Percentiles rank a stretch among this genome's conserved stretches.
Evolutionary conservation across 2,329 filamentous ascomycete species (phyloP).

Genomic region (Epichloe coenophiala): DNA sequence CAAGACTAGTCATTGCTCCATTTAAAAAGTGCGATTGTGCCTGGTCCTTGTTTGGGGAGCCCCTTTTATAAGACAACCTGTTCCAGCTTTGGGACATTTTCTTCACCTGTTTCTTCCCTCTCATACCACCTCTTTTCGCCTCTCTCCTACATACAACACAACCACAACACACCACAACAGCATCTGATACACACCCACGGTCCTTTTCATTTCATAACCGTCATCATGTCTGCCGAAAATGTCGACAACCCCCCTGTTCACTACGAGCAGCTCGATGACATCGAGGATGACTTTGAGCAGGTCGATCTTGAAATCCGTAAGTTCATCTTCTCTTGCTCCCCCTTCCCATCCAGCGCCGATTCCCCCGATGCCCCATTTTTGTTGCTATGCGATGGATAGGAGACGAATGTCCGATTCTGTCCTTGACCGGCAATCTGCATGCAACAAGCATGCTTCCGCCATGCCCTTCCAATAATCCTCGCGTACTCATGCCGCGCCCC

Average conservation of each 20-base stretch:
- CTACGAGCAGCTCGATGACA: slow-evolving; percentile 64
- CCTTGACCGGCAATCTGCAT: background rate
- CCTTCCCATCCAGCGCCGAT: background rate
- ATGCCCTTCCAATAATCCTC: no score
- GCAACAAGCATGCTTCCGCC: background rate
- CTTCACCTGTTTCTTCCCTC: no score
- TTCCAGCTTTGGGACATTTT: no score
- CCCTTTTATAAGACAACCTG: no score
- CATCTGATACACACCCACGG: slow-evolving; percentile 5
- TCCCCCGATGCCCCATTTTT: no score
- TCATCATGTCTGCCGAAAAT: slow-evolving; percentile 22
- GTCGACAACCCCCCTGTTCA: slow-evolving; percentile 32
- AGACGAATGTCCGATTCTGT: no score
- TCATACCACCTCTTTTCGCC: no score
- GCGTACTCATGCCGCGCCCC: background rate
- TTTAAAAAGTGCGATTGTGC: no score
- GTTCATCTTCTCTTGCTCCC: slow-evolving; percentile 19
- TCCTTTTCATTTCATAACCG: slow-evolving; percentile 6
- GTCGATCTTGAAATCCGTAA: slow-evolving; percentile 71
- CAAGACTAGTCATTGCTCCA: no score
- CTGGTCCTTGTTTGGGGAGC: no score
- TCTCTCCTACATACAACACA: background rate
- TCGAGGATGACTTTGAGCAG: slow-evolving; percentile 76
- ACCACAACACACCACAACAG: background rate
- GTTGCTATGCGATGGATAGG: no score